These are phyloP conservation scores for Rutstroemia sp. DNA, from an alignment of 2,329 filamentous ascomycete genomes.

Conservation along the genomic window DNA sequence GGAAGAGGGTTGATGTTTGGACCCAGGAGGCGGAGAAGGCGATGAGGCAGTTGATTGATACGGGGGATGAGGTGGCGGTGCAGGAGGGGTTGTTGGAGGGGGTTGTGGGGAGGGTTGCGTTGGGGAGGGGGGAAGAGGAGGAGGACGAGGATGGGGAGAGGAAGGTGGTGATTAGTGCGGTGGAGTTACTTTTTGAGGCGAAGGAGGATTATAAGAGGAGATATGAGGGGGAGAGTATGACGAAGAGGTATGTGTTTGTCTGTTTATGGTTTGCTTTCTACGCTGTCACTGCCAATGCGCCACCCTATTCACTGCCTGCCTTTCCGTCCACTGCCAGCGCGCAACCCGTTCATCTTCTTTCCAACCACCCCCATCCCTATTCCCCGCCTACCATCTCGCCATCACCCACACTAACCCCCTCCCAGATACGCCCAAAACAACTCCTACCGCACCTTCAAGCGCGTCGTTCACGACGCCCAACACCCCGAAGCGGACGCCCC, in stretches of 20 bases:
- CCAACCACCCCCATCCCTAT: too few species aligned
- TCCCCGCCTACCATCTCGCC: too few species aligned
- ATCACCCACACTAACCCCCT: background rate
- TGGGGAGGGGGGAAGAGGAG: conserved; percentile 26
- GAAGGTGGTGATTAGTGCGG: conserved; percentile 27
- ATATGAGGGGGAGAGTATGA: conserved; percentile 34
- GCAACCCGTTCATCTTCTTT: too few species aligned
- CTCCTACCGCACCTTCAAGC: conserved; percentile 53
- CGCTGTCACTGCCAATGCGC: background rate
- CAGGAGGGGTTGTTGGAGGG: conserved; percentile 22
- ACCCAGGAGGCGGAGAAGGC: conserved; percentile 49
- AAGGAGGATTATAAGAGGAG: conserved; percentile 28
- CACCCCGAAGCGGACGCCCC: conserved; percentile 41
- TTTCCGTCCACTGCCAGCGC: too few species aligned
- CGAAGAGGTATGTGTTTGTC: conserved; percentile 31
- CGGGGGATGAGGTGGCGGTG: conserved; percentile 36
- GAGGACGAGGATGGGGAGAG: conserved; percentile 26
- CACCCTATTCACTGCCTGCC: too few species aligned
- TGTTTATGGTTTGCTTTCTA: background rate
- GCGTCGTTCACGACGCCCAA: conserved; percentile 52
- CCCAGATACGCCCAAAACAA: conserved; percentile 50
- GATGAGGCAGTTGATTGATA: conserved; percentile 52
- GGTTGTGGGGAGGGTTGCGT: conserved; percentile 26
- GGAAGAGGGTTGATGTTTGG: conserved; percentile 40
- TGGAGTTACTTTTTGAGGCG: conserved; percentile 31